Evolutionary conservation across 2,329 filamentous ascomycete genomes (phyloP).

Genomic region (Penicillium sp.): DNA sequence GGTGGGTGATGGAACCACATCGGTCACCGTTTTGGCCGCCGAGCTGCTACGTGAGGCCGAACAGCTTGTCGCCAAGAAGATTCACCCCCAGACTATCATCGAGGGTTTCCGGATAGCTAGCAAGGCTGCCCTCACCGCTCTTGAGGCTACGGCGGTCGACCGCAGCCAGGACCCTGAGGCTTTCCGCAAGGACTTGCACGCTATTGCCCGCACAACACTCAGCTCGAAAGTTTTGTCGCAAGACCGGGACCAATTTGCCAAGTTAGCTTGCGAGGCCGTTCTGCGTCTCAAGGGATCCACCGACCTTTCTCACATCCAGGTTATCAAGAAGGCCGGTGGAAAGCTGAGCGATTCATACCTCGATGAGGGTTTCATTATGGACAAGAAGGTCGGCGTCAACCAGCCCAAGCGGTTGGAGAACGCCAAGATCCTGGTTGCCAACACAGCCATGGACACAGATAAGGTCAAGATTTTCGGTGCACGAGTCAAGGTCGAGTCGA

Average conservation of each 20-base stretch:
- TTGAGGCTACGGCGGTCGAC: slow-evolving; percentile 78
- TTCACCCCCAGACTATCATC: slow-evolving; percentile 98
- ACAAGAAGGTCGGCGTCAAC: slow-evolving; percentile 98
- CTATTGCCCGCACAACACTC: slow-evolving; percentile 87
- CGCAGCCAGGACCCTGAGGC: slow-evolving; percentile 73
- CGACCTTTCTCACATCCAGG: slow-evolving; percentile 94
- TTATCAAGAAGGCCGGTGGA: slow-evolving; percentile 98
- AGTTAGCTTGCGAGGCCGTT: slow-evolving; percentile 83
- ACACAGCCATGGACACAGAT: slow-evolving; percentile 98
- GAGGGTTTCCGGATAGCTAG: slow-evolving; percentile 98
- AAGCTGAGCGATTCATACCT: slow-evolving; percentile 97
- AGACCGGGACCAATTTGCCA: slow-evolving; percentile 83
- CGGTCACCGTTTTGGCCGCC: slow-evolving; percentile 89
- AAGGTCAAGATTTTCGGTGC: slow-evolving; percentile 99
- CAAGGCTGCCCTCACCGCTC: slow-evolving; percentile 70
- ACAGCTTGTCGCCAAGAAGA: slow-evolving; percentile 94
- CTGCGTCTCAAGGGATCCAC: slow-evolving; percentile 80
- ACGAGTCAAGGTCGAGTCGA: slow-evolving; percentile 89
- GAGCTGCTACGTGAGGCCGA: slow-evolving; percentile 93
- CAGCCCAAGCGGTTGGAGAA: slow-evolving; percentile 96
- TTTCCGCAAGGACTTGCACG: slow-evolving; percentile 80
- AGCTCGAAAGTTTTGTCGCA: slow-evolving; percentile 96
- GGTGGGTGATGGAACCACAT: slow-evolving; percentile 94
- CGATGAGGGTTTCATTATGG: slow-evolving; percentile 94
- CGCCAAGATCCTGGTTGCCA: slow-evolving; percentile 94